A percentile compares a stretch with the other conserved stretches of the same genome.
Evolutionary conservation across 2,329 filamentous ascomycete species (phyloP).

Genomic region (Hypoxylon sp.): DNA sequence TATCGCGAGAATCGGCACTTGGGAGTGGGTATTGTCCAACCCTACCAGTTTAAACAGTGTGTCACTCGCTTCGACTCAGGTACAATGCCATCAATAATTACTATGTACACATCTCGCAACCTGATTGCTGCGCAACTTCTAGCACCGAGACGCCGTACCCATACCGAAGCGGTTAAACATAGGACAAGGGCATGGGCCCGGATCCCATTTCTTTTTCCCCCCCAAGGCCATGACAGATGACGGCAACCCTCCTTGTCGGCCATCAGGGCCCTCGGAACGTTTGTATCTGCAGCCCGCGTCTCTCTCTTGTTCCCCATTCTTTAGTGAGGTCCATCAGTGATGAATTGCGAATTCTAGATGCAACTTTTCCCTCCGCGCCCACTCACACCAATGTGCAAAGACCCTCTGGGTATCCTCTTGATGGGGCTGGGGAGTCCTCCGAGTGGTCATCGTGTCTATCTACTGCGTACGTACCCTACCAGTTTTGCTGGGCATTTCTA

Average conservation of each 20-base stretch:
- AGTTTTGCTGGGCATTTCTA: constrained; percentile 45
- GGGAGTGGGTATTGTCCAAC: constrained; percentile 39
- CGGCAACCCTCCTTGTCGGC: constrained; percentile 25
- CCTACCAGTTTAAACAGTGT: constrained; percentile 38
- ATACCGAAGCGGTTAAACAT: constrained; percentile 51
- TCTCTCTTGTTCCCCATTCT: constrained; percentile 22
- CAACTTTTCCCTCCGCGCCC: constrained; percentile 33
- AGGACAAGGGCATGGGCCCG: constrained; percentile 45
- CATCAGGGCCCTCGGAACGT: constrained; percentile 35
- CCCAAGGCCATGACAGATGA: constrained; percentile 5
- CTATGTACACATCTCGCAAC: constrained; percentile 18
- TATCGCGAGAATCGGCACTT: constrained; percentile 37
- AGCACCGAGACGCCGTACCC: constrained; percentile 46
- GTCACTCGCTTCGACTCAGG: constrained; percentile 40
- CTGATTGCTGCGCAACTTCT: constrained; percentile 39
- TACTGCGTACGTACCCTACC: constrained; percentile 47
- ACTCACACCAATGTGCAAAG: constrained; percentile 39
- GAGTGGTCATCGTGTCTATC: constrained; percentile 42
- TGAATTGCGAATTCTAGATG: constrained; percentile 42
- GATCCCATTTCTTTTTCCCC: constrained; percentile 42
- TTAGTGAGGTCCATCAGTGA: constrained; percentile 21
- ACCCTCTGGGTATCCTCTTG: constrained; percentile 41
- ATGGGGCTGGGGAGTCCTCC: constrained; percentile 43
- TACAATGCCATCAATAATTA: constrained; percentile 36
- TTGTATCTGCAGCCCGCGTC: constrained; percentile 18